Evolutionary conservation across 2,329 filamentous ascomycete genomes (phyloP).

Genomic region (Zopfia rhizophila): DNA sequence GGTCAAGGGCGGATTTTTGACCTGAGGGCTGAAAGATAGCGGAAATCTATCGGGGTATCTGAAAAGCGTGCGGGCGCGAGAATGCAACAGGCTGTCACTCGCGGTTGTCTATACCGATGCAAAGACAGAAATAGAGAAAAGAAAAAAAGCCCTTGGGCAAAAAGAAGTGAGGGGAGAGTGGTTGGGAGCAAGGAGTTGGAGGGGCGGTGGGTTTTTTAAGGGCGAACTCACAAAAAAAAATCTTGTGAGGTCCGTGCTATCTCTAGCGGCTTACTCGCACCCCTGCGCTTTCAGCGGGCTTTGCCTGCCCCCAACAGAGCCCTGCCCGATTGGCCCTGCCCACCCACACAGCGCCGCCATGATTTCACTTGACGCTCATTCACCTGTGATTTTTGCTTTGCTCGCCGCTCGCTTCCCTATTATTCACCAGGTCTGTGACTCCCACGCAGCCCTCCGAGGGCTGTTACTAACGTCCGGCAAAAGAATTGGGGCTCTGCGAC

Average conservation of each 20-base stretch:
- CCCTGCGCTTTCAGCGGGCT: slow-evolving; percentile 16
- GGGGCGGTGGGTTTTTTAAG: slow-evolving; percentile 34
- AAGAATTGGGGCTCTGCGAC: too few species aligned
- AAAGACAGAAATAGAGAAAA: slow-evolving; percentile 42
- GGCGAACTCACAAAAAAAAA: slow-evolving; percentile 19
- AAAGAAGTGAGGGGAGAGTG: slow-evolving; percentile 35
- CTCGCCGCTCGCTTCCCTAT: too few species aligned
- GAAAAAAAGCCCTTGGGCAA: slow-evolving; percentile 30
- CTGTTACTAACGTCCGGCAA: too few species aligned
- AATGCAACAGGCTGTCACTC: slow-evolving; percentile 24
- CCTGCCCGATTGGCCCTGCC: slow-evolving; percentile 8
- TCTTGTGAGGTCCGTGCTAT: too few species aligned
- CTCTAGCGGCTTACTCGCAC: too few species aligned
- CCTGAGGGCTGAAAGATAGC: slow-evolving; percentile 30
- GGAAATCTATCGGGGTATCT: slow-evolving; percentile 43
- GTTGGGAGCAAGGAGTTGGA: slow-evolving; percentile 16
- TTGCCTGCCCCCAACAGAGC: slow-evolving; percentile 22
- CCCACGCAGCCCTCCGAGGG: too few species aligned
- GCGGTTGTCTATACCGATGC: slow-evolving; percentile 32
- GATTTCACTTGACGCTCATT: slow-evolving; percentile 17
- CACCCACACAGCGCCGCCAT: slow-evolving; percentile 9
- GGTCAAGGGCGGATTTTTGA: slow-evolving; percentile 29
- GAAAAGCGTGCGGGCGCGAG: slow-evolving; percentile 29
- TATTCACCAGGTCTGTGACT: too few species aligned
- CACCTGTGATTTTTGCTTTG: slow-evolving; percentile 26